phyloP scores from a whole-genome alignment of 768 basidiomycete genomes.

The Boletus barrowsii region DNA sequence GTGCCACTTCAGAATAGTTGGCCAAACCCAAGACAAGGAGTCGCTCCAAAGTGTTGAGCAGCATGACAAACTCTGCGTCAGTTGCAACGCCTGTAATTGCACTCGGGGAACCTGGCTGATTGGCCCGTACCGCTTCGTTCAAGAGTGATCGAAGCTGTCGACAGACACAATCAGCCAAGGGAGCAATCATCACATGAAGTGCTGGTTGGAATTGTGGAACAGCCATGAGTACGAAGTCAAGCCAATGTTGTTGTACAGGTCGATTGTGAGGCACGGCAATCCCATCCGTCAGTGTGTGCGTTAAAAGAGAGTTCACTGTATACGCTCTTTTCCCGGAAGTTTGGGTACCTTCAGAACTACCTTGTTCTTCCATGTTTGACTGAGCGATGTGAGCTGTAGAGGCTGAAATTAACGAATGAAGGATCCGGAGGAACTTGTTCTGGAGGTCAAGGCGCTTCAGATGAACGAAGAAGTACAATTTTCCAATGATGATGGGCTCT shows the following conservation, averaged over 20 bases:
- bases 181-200: slow-evolving; percentile 61
- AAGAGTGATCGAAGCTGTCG: slow-evolving; percentile 60
- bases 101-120: slow-evolving; percentile 34
- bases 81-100: slow-evolving; percentile 54
- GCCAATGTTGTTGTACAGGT: slow-evolving; percentile 89
- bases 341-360: slow-evolving; percentile 33
- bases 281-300: slow-evolving; percentile 79
- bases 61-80: slow-evolving; percentile 81
- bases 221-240: slow-evolving; percentile 93
- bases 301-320: slow-evolving; percentile 65
- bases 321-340: slow-evolving; percentile 36
- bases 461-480: slow-evolving; percentile 75
- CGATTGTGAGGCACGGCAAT: slow-evolving; percentile 67
- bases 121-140: slow-evolving; percentile 49
- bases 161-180: slow-evolving; percentile 79
- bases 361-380: slow-evolving; percentile 32
- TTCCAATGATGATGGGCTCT: slow-evolving; percentile 68
- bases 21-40: slow-evolving; percentile 72
- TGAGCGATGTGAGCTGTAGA: slow-evolving; percentile 39
- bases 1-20: slow-evolving; percentile 47
- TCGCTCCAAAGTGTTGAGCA: slow-evolving; percentile 82
- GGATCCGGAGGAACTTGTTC: slow-evolving; percentile 87
- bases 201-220: slow-evolving; percentile 79
- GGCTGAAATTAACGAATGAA: slow-evolving; percentile 81
- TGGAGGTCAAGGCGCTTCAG: slow-evolving; percentile 74